Conservation (phyloP, 495 filamentous ascomycete genomes). For the Xylaria longipes region DNA sequence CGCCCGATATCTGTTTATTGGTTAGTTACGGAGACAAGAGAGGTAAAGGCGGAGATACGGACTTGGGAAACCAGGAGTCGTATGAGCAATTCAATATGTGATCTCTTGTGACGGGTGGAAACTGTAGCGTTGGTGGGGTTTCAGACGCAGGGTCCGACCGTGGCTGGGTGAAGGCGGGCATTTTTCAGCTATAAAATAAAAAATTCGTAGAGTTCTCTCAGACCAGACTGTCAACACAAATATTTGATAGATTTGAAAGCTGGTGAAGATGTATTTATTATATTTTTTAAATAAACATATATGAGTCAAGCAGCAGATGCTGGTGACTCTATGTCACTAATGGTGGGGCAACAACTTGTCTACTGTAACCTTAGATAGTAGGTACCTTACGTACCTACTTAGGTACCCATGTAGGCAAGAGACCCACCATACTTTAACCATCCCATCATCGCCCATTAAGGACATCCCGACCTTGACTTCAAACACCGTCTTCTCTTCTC, state of each 20-base stretch:
- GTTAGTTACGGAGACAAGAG: slow-evolving; percentile 28
- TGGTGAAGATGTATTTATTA: background rate
- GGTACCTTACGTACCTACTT: background rate
- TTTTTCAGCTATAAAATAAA: slow-evolving; percentile 13
- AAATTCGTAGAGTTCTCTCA: background rate
- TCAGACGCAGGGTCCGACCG: slow-evolving; percentile 28
- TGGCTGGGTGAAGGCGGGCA: slow-evolving; percentile 36
- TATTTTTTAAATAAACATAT: background rate
- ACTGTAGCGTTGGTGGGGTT: slow-evolving; percentile 53
- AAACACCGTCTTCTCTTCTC: background rate
- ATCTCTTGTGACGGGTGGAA: slow-evolving; percentile 78
- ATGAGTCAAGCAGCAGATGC: slow-evolving; percentile 7
- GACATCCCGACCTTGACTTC: background rate
- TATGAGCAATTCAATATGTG: slow-evolving; percentile 96
- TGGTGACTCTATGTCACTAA: background rate
- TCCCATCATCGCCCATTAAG: background rate
- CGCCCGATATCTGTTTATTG: slow-evolving; percentile 66
- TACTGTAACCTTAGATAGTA: too few species aligned
- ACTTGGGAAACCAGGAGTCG: slow-evolving; percentile 86
- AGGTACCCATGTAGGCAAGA: too few species aligned
- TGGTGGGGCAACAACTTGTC: slow-evolving; percentile 15
- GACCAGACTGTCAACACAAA: background rate
- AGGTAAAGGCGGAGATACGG: slow-evolving; percentile 36
- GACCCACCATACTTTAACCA: background rate
- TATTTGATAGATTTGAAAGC: background rate